phyloP scores from a whole-genome alignment of 2,329 filamentous ascomycete species.

The Penicillium thymicola region DNA sequence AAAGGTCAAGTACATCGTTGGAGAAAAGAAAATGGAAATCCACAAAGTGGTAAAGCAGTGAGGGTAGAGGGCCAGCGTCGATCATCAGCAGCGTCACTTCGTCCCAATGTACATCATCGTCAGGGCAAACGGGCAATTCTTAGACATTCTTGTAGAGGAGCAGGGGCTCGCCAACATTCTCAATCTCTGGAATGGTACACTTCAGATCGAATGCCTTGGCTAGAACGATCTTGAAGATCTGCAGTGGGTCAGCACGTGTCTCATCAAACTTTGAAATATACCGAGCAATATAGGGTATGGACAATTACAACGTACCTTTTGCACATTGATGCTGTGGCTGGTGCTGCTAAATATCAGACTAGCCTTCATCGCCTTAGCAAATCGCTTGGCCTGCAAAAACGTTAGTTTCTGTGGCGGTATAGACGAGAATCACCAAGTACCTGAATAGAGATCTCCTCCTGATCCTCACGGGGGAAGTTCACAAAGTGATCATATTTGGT shows the following conservation, averaged over 20 bases:
- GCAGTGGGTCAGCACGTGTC: slow-evolving; percentile 26
- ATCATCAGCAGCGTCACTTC: slow-evolving; percentile 37
- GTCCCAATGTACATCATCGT: slow-evolving; percentile 38
- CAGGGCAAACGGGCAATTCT: slow-evolving; percentile 11
- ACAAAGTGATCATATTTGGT: slow-evolving; percentile 99
- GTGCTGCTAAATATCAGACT: slow-evolving; percentile 98
- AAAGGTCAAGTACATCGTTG: slow-evolving; percentile 22
- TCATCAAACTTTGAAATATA: slow-evolving; percentile 1
- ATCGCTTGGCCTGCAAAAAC: slow-evolving; percentile 71
- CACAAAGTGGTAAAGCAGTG: slow-evolving; percentile 15
- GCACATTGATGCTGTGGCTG: slow-evolving; percentile 98
- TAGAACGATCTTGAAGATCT: slow-evolving; percentile 99
- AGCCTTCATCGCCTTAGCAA: slow-evolving; percentile 97
- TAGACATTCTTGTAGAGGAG: slow-evolving; percentile 72
- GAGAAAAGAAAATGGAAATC: slow-evolving; percentile 13
- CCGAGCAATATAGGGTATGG: neutral
- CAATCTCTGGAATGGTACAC: slow-evolving; percentile 98
- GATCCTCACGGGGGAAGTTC: slow-evolving; percentile 94
- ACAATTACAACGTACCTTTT: slow-evolving; percentile 66
- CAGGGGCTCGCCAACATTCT: slow-evolving; percentile 93
- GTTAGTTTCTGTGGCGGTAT: slow-evolving; percentile 21
- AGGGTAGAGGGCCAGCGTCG: slow-evolving; percentile 20
- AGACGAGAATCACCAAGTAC: slow-evolving; percentile 45
- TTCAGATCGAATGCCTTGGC: slow-evolving; percentile 98
- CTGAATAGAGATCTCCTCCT: slow-evolving; percentile 97